Evolutionary conservation across 768 basidiomycete genomes (phyloP).

Genomic region (Xerocomellus amylosporus): DNA sequence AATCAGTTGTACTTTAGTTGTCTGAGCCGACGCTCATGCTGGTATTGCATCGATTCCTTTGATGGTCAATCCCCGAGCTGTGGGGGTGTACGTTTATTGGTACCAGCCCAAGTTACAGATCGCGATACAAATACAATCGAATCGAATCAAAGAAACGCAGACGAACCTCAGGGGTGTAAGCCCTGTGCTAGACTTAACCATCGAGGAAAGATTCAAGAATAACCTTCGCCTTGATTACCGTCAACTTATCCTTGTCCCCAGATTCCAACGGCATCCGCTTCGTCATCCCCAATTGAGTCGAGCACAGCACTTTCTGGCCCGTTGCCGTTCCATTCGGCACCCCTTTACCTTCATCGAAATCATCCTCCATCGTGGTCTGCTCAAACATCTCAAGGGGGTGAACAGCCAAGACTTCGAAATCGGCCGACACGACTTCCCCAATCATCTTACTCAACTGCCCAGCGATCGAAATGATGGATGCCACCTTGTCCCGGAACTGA

Average conservation of each 20-base stretch:
- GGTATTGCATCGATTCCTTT: too few relatives aligned
- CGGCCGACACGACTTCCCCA: constrained; percentile 2
- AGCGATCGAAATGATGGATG: constrained; percentile 1
- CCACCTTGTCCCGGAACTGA: constrained; percentile 2
- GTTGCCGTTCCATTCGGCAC: not conserved
- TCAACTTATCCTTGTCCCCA: not conserved
- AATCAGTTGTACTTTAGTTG: too few relatives aligned
- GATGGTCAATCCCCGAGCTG: not conserved
- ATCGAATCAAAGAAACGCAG: not conserved
- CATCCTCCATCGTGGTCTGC: constrained; percentile 12
- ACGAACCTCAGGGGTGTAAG: not conserved
- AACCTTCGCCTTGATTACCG: constrained; percentile 8
- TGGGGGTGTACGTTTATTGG: not conserved
- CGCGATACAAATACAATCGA: not conserved
- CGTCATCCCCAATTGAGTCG: constrained; percentile 14
- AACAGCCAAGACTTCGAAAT: constrained; percentile 4
- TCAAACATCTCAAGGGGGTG: not conserved
- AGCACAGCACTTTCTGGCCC: constrained; percentile 11
- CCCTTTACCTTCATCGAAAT: not conserved
- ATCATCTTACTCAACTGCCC: constrained; percentile 7
- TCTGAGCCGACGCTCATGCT: too few relatives aligned
- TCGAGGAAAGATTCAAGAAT: constrained; percentile 12
- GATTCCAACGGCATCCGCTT: constrained; percentile 1
- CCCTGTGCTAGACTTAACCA: not conserved
- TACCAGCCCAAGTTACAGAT: not conserved